Evolutionary conservation across 495 filamentous ascomycete genomes (phyloP), one percentile per base, ranked within the genome.

Genomic region (Hypoxylon lenormandii): DNA sequence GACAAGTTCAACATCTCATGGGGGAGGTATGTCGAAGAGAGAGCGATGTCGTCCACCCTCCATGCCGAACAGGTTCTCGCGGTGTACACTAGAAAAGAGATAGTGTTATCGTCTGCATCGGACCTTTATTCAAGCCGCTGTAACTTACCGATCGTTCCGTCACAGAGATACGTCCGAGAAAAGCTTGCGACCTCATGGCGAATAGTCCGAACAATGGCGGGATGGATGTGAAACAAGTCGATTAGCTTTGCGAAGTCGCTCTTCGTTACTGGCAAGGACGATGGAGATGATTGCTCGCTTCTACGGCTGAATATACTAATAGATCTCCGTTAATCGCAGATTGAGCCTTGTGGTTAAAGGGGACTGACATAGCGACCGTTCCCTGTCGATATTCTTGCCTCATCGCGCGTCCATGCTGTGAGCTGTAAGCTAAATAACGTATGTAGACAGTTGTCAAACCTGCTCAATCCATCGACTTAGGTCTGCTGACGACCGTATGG

Each of bases 21-120:
- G n/a, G 15, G 8, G 13, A 69, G 13, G 22, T 69, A 63, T 16
- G 53, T 63, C 10, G 65, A 69, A 0, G 65, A 69, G 4, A 69
- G 6, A 8, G 58, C 65, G 36, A 69, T 53, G 26, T 63, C 58
- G 26, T 63, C 58, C 13, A 49, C 7, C 33, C 22, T 10, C 51
- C 57, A 62, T 30, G 26, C 26, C 0, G 58, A 19, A 30, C 65
- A 57, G 26, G 28, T 68, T 40, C 65, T 57, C 13, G 58, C 57
- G 0, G 65, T 57, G 6, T 62, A 68, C 12, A 47, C 65, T 68
- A 8, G 1, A 3, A 26, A 26, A 26, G 23, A 46, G 6, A 15
- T 1, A 28, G n/a, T 8, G 19, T 60, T 33, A 42, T 30, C 22
- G 16, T 15, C n/a, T 8, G 50, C 22, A 28, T 15, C n/a, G 2